Base-by-base conservation (phyloP, 352 stramenopile species). In the Pythium apleroticum region DNA sequence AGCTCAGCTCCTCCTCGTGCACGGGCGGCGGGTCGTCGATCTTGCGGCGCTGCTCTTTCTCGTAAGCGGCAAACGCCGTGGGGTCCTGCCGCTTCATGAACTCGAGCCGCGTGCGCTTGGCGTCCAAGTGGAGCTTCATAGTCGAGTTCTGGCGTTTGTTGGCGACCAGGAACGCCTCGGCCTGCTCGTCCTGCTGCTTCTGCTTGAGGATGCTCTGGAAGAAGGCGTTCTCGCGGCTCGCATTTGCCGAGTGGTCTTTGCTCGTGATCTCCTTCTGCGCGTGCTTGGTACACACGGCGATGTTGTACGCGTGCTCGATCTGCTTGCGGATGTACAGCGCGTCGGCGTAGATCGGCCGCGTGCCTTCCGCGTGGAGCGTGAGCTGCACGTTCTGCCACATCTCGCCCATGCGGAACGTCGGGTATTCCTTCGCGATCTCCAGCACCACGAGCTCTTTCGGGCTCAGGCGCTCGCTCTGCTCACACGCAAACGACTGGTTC, bases 331-430 rank as follows among this genome's bases (percentile, higher is more conserved):
- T 92, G 57, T 81, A 83, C n/a, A 91, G 68, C 27, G 81, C 77
- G 27, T 94, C 85, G 1, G 85, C 83, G 66, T 91, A 91, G 49
- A 90, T 90, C 1, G 80, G 83, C 2, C 83, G 83, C 6, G 89
- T 60, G 17, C 82, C 73, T 45, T 90, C 81, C 3, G 81, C 81
- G 52, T 91, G 63, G 35, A 92, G 71, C 28, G 76, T 73, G 27
- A 82, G 64, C 58, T 92, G 69, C 22, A 91, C 73, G 46, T 86
- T 84, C 54, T 90, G 82, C 83, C 85, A 94, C 77, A 88, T 87
- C 45, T 87, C 80, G 39, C 81, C 83, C 14, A 88, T 57, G 27
- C 78, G 73, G 55, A 89, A 91, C 11, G 80, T 85, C 22, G 81
- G 73, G 45, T 85, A 89, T 58, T 92, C 85, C 57, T 90, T 92